These are phyloP conservation scores for Talaromyces adpressus DNA, from an alignment of 495 filamentous ascomycete species.

Conservation along the genomic window DNA sequence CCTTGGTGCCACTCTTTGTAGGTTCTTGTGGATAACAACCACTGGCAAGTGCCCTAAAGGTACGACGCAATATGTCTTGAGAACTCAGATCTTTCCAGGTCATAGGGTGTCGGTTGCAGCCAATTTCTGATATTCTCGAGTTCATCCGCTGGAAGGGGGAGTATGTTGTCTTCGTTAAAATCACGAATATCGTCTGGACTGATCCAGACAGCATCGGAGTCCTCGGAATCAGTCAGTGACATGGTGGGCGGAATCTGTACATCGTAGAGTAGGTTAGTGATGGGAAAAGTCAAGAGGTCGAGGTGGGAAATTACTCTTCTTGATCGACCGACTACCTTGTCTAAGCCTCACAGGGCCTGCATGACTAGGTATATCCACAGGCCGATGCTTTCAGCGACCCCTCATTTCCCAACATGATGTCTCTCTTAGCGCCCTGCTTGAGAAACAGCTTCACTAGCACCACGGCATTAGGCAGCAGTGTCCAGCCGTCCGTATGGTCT, in stretches of 20 bases:
- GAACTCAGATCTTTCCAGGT: constrained; percentile 11
- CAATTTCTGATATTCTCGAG: constrained; percentile 10
- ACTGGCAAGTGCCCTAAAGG: constrained; percentile 11
- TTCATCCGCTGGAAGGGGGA: constrained; percentile 12
- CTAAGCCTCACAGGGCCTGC: no score
- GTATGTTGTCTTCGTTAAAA: constrained; percentile 14
- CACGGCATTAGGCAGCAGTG: no score
- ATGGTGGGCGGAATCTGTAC: background rate
- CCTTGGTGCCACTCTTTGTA: constrained; percentile 36
- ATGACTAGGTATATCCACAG: no score
- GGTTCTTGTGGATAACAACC: constrained; percentile 13
- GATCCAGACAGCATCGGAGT: constrained; percentile 6
- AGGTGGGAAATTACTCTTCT: background rate
- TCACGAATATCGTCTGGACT: constrained; percentile 4
- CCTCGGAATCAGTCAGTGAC: background rate
- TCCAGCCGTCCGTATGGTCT: no score
- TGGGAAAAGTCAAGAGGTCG: background rate
- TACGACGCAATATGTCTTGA: constrained; percentile 10
- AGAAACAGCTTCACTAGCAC: no score
- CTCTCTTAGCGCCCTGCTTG: no score
- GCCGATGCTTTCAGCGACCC: no score
- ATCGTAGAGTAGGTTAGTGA: background rate
- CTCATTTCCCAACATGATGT: no score
- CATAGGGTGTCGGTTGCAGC: constrained; percentile 16
- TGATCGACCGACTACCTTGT: no score